Percentiles rank a stretch among this genome's conserved stretches.
phyloP scores from a whole-genome alignment of 2,329 filamentous ascomycete genomes.

The Penicillium griseofulvum region DNA sequence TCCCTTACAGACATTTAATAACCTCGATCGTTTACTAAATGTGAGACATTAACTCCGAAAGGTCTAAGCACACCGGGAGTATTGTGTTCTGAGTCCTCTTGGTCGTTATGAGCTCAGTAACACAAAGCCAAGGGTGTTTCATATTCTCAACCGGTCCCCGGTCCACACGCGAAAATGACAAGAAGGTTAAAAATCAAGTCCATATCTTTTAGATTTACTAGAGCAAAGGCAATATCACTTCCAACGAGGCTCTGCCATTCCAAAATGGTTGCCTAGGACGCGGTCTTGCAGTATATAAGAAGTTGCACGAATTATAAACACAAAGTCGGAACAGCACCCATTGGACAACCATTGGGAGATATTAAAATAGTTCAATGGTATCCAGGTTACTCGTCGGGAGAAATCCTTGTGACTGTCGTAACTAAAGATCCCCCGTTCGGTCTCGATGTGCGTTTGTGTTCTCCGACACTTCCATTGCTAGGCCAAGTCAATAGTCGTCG shows the following conservation, averaged over 20 bases:
- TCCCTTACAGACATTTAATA: not conserved
- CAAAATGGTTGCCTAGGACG: constrained; percentile 3
- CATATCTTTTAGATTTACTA: not conserved
- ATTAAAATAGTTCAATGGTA: constrained; percentile 10
- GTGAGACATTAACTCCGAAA: not conserved
- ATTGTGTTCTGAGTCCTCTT: constrained; percentile 5
- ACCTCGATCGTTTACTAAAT: not conserved
- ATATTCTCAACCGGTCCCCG: constrained; percentile 10
- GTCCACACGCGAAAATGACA: constrained; percentile 2
- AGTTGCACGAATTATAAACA: constrained; percentile 10
- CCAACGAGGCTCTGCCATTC: not conserved
- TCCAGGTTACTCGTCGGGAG: not conserved
- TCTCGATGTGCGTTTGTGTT: constrained; percentile 10
- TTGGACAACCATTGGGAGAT: constrained; percentile 10
- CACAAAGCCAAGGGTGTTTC: constrained; percentile 15
- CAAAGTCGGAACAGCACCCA: constrained; percentile 14
- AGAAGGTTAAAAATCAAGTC: not conserved
- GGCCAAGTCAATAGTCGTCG: not conserved
- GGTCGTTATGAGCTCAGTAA: constrained; percentile 10
- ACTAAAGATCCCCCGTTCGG: not conserved
- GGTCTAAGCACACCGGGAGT: constrained; percentile 14
- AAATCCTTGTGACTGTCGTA: constrained; percentile 8
- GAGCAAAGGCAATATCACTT: not conserved
- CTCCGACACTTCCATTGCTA: constrained; percentile 12
- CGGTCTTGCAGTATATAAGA: not conserved